Percentiles rank a stretch among this genome's conserved stretches.
Conservation (phyloP, 352 stramenopile genomes). For the Pythium myriotylum region DNA sequence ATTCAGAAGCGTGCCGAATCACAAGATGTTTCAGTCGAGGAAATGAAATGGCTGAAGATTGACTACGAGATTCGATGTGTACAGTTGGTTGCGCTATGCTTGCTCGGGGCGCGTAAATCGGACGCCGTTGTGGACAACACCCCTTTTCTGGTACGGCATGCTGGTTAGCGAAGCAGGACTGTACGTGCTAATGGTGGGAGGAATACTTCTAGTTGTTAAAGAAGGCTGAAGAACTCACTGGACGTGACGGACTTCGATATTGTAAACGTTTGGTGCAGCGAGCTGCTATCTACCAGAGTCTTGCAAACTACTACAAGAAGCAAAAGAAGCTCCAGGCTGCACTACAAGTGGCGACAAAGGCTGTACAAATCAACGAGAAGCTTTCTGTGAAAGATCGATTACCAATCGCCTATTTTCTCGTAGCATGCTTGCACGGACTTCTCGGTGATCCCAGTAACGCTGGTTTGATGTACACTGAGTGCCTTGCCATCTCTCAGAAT, state of each 20-base stretch:
- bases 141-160: slow-evolving; percentile 44
- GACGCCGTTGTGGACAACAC: slow-evolving; percentile 53
- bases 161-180: background rate
- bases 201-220: slow-evolving; percentile 48
- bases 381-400: slow-evolving; percentile 51
- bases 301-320: slow-evolving; percentile 79
- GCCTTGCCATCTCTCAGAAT: slow-evolving; percentile 40
- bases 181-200: background rate
- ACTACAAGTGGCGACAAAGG: slow-evolving; percentile 59
- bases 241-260: slow-evolving; percentile 59
- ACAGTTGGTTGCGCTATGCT: slow-evolving; percentile 69
- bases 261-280: slow-evolving; percentile 66
- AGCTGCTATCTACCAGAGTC: slow-evolving; percentile 59
- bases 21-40: slow-evolving; percentile 47
- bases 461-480: slow-evolving; percentile 67
- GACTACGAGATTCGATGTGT: slow-evolving; percentile 81
- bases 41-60: slow-evolving; percentile 66
- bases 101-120: slow-evolving; percentile 56
- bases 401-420: slow-evolving; percentile 63
- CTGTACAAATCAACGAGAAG: slow-evolving; percentile 64
- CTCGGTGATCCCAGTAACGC: slow-evolving; percentile 61
- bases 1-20: slow-evolving; percentile 66
- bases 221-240: slow-evolving; percentile 65
- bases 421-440: slow-evolving; percentile 60
- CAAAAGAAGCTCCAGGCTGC: slow-evolving; percentile 74